Evolutionary conservation across 1,284 basidiomycete genomes (phyloP).

Genomic region (Gomphus sp.): DNA sequence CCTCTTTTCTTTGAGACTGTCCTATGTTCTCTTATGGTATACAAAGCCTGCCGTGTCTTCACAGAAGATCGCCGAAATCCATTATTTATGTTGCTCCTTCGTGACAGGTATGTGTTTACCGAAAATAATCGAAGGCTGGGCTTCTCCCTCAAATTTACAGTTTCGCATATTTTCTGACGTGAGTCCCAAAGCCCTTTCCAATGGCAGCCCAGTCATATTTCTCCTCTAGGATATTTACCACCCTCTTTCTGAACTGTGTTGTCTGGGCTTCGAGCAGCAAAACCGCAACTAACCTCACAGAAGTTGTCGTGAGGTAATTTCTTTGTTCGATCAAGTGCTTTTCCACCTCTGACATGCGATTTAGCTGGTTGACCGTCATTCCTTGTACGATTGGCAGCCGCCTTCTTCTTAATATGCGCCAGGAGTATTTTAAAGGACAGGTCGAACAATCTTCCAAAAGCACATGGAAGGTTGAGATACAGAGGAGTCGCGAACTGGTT

Average conservation of each 20-base stretch:
- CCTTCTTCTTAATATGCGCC: constrained; percentile 44
- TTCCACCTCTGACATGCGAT: constrained; percentile 13
- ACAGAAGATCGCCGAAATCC: not conserved
- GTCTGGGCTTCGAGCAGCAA: constrained; percentile 30
- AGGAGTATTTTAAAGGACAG: not conserved
- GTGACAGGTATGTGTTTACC: not conserved
- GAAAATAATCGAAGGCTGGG: no score
- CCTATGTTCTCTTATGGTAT: not conserved
- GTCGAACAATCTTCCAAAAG: no score
- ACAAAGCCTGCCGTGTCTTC: not conserved
- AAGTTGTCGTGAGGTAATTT: constrained; percentile 28
- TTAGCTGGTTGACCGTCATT: constrained; percentile 47
- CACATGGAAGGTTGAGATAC: no score
- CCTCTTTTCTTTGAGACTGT: not conserved
- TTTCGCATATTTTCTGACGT: not conserved
- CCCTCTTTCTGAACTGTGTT: constrained; percentile 31
- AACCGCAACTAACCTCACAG: constrained; percentile 34
- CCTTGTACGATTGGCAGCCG: constrained; percentile 48
- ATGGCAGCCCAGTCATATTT: not conserved
- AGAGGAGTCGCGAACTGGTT: no score
- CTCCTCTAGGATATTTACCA: not conserved
- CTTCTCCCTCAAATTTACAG: not conserved
- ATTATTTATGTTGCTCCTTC: not conserved
- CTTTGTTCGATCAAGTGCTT: constrained; percentile 20
- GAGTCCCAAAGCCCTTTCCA: not conserved